Base-by-base conservation (phyloP, 2,329 filamentous ascomycete species). In the Fusarium algeriense region DNA sequence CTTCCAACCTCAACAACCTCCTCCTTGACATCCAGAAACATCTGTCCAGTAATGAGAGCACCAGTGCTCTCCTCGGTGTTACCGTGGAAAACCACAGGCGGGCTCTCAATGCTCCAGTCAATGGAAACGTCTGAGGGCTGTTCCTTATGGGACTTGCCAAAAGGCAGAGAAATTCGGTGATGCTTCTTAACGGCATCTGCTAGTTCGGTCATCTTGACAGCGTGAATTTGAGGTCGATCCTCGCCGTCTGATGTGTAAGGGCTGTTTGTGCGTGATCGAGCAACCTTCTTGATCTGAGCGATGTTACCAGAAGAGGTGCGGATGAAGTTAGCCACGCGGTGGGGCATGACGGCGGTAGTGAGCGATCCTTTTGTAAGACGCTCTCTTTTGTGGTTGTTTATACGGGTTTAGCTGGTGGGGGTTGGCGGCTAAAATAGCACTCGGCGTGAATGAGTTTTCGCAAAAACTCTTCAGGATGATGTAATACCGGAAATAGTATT, bases 11-110 rank as follows among this genome's bases (percentile, higher is more conserved):
- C 87, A 62, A 92, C 84, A 7, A 80, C 79, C 10, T 90, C 87
- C 57, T 94, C 91, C 69, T 88, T 87, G 75, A 97, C 88, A 41
- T 89, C 85, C 59, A 98, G 82, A 75, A 91, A 89, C 74, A 98
- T 84, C 79, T 94, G 92, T 34, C 94, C 94, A 2, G 94, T 97
- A 54, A 98, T 88, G 65, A 98, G 85, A 10, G 94, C 94, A 61
- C 95, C 95, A 5, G 91, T 92, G 75, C 94, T 97, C 73, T 88
- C 87, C 68, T 90, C 87, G 2, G 93, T 86, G 28, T 87, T 85
- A 69, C 94, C 94, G 77, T 96, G 93, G 82, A 97, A 91, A 48
- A 98, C 89, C 20, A 95, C 86, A 5, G 95, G 95, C 3, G 94
- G 94, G 15, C 93, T 97, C 84, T 98, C 95, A 70, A 98, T 92